Conservation (phyloP, 116 monocot species). For the Trichopus zeylanicus region DNA sequence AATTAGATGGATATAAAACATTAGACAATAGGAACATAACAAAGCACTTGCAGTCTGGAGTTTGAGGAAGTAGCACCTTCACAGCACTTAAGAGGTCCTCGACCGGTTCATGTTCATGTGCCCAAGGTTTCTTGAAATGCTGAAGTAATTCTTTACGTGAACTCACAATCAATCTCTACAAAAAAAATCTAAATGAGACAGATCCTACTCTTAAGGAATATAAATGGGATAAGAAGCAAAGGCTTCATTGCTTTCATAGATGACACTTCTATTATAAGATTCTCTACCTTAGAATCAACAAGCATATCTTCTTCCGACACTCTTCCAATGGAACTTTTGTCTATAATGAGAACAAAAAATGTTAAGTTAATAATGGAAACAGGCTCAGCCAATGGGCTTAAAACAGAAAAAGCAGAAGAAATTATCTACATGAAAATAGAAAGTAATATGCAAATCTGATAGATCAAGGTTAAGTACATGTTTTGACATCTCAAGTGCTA, state of each 20-base stretch:
- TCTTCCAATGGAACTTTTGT: slow-evolving; percentile 35
- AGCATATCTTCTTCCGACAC: slow-evolving; percentile 48
- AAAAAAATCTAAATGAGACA: not conserved
- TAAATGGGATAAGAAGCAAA: not conserved
- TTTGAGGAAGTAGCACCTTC: slow-evolving; percentile 22
- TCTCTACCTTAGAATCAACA: slow-evolving; percentile 51
- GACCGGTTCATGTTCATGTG: slow-evolving; percentile 64
- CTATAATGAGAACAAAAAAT: slow-evolving; percentile 18
- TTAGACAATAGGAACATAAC: not conserved
- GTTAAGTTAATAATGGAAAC: no score
- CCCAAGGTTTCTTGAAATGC: slow-evolving; percentile 73
- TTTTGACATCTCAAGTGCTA: slow-evolving; percentile 91
- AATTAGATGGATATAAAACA: not conserved
- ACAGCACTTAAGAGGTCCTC: slow-evolving; percentile 49
- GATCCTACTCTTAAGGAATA: not conserved
- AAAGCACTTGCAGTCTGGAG: not conserved
- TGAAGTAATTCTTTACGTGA: slow-evolving; percentile 54
- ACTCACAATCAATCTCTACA: slow-evolving; percentile 54
- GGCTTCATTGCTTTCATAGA: not conserved
- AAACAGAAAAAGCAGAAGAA: not conserved
- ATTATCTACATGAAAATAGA: not conserved
- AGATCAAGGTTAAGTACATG: slow-evolving; percentile 29
- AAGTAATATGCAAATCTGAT: no score
- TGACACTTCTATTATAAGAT: slow-evolving; percentile 6
- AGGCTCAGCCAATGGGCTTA: not conserved